phyloP scores from a whole-genome alignment of 176 grass and related monocot genomes.

The Sorghum bicolor region Sorghum_bicolor_NCBIv3 NC_012870.2:67643501-67644000 shows the following conservation, averaged over 20 bases:
- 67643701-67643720: not conserved
- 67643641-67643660: slow-evolving; percentile 12
- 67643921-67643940: slow-evolving; percentile 98
- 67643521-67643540: not conserved
- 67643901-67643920: slow-evolving; percentile 61
- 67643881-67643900: slow-evolving; percentile 64
- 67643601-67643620: not conserved
- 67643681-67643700: not conserved
- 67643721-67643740: not conserved
- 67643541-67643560: slow-evolving; percentile 12
- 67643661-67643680: not conserved
- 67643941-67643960: slow-evolving; percentile 55
- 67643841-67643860: slow-evolving; percentile 72
- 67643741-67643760: slow-evolving; percentile 28
- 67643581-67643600: not conserved
- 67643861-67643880: slow-evolving; percentile 41
- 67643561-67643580: not conserved
- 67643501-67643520: not conserved
- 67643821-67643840: slow-evolving; percentile 85
- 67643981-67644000: slow-evolving; percentile 63
- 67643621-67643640: slow-evolving; percentile 16
- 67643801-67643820: slow-evolving; percentile 60
- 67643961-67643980: slow-evolving; percentile 88
- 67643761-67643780: slow-evolving; percentile 31
- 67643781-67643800: slow-evolving; percentile 55